Conservation (phyloP, 805 yeast species). For the Metschnikowia sp. region DNA sequence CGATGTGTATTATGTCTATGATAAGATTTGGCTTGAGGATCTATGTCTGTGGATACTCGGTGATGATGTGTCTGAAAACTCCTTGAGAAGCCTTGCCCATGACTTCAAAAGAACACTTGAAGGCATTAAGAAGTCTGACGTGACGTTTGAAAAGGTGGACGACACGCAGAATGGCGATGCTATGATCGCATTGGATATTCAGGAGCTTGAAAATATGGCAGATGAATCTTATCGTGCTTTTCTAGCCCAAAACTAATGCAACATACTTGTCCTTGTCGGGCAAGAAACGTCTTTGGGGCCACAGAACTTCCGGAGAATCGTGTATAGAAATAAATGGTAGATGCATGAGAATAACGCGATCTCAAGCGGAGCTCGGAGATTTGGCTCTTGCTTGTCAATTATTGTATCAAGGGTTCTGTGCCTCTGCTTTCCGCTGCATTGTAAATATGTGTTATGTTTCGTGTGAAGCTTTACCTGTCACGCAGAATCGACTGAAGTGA, state of each 20-base stretch:
- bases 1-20: conserved; percentile 82
- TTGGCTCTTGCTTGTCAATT: no score
- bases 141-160: conserved; percentile 54
- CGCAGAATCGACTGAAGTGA: no score
- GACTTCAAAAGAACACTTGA: conserved; percentile 51
- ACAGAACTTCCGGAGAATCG: no score
- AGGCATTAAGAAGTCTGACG: conserved; percentile 38
- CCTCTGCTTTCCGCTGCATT: no score
- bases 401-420: no score
- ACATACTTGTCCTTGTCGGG: no score
- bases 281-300: no score
- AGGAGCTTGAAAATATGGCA: conserved; percentile 19
- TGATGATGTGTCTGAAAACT: conserved; percentile 56
- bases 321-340: no score
- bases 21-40: conserved; percentile 73
- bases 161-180: conserved; percentile 18
- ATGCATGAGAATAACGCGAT: no score
- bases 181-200: conserved; percentile 18
- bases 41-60: conserved; percentile 69
- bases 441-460: no score
- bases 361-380: no score
- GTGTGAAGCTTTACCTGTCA: no score
- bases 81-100: conserved; percentile 60
- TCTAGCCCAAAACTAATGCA: not conserved
- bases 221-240: conserved; percentile 12